phyloP scores from a whole-genome alignment of 2,329 filamentous ascomycete species.

The Dactylellina sp. region DNA sequence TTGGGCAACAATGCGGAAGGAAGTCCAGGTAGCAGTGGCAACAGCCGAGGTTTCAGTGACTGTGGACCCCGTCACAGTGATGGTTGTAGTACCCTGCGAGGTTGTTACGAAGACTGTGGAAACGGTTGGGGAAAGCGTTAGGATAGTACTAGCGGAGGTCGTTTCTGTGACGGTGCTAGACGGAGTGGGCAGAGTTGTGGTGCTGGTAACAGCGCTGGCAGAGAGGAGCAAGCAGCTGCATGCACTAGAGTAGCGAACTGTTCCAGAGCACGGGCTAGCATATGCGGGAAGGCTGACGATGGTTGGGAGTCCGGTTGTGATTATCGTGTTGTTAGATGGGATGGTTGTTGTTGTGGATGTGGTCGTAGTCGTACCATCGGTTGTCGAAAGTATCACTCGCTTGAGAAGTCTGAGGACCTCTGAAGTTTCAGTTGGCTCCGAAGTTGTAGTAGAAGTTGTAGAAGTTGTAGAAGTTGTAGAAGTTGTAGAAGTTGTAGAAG shows the following conservation, averaged over 20 bases:
- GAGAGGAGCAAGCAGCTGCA: constrained; percentile 18
- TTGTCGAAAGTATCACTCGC: neutral
- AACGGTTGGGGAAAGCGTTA: neutral
- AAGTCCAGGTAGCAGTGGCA: constrained; percentile 4
- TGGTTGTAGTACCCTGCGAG: neutral
- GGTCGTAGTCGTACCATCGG: neutral
- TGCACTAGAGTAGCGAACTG: constrained; percentile 8
- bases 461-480: neutral
- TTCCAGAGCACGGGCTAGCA: neutral
- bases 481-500: neutral
- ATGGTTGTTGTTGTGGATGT: neutral
- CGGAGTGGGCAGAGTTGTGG: neutral
- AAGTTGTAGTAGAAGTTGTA: neutral
- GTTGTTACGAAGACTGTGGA: neutral
- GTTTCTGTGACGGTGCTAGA: neutral
- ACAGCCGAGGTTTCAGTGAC: neutral
- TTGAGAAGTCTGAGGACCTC: too few species aligned
- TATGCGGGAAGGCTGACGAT: neutral
- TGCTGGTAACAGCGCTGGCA: neutral
- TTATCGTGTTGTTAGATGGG: neutral
- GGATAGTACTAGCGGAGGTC: neutral
- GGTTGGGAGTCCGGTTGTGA: neutral
- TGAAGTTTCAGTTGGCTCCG: too few species aligned
- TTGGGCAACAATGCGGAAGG: neutral
- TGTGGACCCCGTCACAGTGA: neutral